A percentile compares a stretch with the other conserved stretches of the same genome.
phyloP scores from a whole-genome alignment of 2,329 filamentous ascomycete genomes.

The Alternaria ventricosa region DNA sequence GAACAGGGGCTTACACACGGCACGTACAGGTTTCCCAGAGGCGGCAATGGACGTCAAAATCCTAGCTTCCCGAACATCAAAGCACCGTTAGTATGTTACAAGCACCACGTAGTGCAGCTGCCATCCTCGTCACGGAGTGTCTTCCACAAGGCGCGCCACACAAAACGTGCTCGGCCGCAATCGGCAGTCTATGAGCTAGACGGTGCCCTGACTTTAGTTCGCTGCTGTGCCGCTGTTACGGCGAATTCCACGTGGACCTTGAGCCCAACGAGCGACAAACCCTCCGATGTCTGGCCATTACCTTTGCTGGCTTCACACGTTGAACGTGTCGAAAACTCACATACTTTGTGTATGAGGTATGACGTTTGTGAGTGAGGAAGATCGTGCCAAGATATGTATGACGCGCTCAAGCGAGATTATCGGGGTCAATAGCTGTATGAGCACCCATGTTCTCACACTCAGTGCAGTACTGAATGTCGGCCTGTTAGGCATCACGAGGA shows the following conservation, averaged over 20 bases:
- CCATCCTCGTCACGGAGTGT: neutral
- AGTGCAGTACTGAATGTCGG: neutral
- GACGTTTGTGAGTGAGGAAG: neutral
- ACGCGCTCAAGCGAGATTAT: neutral
- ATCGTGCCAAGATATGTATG: neutral
- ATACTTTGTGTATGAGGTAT: neutral
- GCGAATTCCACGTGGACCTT: neutral
- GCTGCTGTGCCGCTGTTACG: neutral
- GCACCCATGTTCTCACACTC: neutral
- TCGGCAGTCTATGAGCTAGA: neutral
- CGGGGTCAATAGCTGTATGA: neutral
- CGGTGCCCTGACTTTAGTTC: neutral
- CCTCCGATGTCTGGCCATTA: neutral
- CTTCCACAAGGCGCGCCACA: neutral
- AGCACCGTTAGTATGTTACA: neutral
- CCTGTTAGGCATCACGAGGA: neutral
- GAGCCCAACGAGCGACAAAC: neutral
- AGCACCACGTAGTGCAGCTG: neutral
- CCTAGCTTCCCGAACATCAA: neutral
- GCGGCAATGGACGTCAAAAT: neutral
- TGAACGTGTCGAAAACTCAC: neutral
- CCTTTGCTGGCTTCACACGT: neutral
- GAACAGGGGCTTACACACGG: neutral
- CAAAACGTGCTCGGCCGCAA: neutral
- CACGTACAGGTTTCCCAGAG: neutral